A percentile compares a stretch with the other conserved stretches of the same genome.
These are phyloP conservation scores for Hemisphaericaspora lyxosophila DNA, from an alignment of 1,139 yeast species.

Conservation along the genomic window DNA sequence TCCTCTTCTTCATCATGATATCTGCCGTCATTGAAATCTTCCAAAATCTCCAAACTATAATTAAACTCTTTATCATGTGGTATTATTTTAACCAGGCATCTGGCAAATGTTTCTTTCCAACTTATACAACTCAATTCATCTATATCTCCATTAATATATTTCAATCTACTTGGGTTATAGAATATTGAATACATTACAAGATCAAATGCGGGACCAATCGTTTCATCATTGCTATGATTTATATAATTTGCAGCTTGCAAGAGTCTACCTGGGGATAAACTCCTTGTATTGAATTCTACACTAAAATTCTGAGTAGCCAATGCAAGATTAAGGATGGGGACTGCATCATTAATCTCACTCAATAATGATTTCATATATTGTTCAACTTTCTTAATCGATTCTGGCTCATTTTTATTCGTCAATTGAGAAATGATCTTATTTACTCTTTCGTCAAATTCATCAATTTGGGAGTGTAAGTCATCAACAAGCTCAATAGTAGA, in stretches of 20 bases:
- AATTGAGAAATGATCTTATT: constrained; percentile 27
- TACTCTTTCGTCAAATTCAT: constrained; percentile 55
- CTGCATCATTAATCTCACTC: constrained; percentile 60
- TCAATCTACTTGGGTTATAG: constrained; percentile 54
- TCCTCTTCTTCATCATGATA: constrained; percentile 63
- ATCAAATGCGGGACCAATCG: constrained; percentile 63
- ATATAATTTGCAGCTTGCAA: constrained; percentile 62
- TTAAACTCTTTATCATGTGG: constrained; percentile 21
- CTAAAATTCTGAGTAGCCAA: constrained; percentile 63
- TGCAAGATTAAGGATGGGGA: constrained; percentile 69
- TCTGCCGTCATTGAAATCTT: constrained; percentile 70
- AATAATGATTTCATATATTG: constrained; percentile 48
- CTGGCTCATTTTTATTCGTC: constrained; percentile 33
- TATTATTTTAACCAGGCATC: constrained; percentile 47
- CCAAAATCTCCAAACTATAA: constrained; percentile 52
- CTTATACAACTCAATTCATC: constrained; percentile 43
- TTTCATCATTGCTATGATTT: constrained; percentile 9
- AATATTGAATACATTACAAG: constrained; percentile 65
- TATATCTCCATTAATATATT: constrained; percentile 25
- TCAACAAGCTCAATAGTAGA: constrained; percentile 57
- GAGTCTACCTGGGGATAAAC: constrained; percentile 64
- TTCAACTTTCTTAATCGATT: constrained; percentile 50
- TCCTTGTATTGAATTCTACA: constrained; percentile 45
- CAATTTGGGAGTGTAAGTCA: constrained; percentile 59
- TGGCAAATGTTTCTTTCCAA: constrained; percentile 76